These are phyloP conservation scores for Limonomyces culmigenus DNA, from an alignment of 1,284 basidiomycete species.

Conservation along the genomic window DNA sequence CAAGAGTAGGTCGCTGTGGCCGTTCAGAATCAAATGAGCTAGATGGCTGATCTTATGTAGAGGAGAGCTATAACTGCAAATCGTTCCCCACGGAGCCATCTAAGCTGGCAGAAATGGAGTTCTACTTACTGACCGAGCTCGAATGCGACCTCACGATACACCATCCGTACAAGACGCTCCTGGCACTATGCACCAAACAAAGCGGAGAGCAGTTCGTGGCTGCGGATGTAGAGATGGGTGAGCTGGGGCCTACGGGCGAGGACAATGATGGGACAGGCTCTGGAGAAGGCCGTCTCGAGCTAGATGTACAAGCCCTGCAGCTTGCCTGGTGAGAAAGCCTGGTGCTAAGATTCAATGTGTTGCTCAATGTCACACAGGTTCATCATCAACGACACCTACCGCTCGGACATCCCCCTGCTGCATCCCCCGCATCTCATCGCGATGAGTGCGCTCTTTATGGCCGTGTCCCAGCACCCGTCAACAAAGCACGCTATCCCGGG, in stretches of 20 bases:
- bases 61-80: conserved; percentile 52
- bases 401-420: conserved; percentile 77
- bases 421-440: conserved; percentile 93
- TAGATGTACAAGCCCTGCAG: too few species aligned
- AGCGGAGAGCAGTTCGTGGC: too few species aligned
- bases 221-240: conserved; percentile 34
- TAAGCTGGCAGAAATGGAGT: conserved; percentile 97
- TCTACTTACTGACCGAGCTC: conserved; percentile 91
- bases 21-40: not conserved
- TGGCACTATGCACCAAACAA: conserved; percentile 54
- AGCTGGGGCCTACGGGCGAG: too few species aligned
- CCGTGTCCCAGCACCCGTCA: conserved; percentile 23
- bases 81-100: conserved; percentile 72
- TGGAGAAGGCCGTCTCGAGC: too few species aligned
- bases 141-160: conserved; percentile 90
- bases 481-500: conserved; percentile 5
- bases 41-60: conserved; percentile 12
- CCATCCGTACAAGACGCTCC: conserved; percentile 84
- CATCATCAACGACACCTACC: conserved; percentile 91
- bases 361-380: conserved; percentile 57
- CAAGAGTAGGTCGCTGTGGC: conserved; percentile 34
- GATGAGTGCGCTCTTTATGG: conserved; percentile 79
- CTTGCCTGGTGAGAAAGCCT: too few species aligned
- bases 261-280: too few species aligned
- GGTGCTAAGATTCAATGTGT: too few species aligned